A percentile compares a stretch with the other conserved stretches of the same genome.
These are phyloP conservation scores for Arthrocladium fulminans DNA, from an alignment of 2,329 filamentous ascomycete species.

Conservation along the genomic window DNA sequence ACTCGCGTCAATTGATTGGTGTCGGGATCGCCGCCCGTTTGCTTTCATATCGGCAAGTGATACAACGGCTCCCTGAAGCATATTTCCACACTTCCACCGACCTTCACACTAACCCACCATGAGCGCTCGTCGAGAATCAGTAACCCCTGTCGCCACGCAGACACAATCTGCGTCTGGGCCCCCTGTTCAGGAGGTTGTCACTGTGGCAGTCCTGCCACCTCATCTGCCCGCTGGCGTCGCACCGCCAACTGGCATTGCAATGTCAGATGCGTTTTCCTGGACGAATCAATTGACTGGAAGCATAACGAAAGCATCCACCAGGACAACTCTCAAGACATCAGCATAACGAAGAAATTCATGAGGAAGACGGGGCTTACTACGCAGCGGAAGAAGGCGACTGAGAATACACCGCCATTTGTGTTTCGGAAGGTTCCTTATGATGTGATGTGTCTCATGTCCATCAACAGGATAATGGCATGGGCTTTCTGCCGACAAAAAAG, in stretches of 20 bases:
- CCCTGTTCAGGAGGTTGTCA: conserved; percentile 14
- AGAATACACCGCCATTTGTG: conserved; percentile 14
- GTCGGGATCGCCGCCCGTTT: no score
- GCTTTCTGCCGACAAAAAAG: neutral
- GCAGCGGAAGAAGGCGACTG: conserved; percentile 10
- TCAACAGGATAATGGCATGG: neutral
- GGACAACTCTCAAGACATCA: conserved; percentile 1
- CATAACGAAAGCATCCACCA: conserved; percentile 11
- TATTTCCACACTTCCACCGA: no score
- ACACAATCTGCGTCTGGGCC: conserved; percentile 13
- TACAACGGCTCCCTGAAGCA: no score
- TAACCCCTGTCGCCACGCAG: neutral
- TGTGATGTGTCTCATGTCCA: no score
- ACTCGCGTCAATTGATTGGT: no score
- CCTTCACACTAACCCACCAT: no score
- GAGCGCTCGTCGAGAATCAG: conserved; percentile 15
- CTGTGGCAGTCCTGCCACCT: conserved; percentile 18
- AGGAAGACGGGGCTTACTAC: conserved; percentile 16
- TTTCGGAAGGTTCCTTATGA: conserved; percentile 19
- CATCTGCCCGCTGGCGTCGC: conserved; percentile 11
- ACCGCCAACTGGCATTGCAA: conserved; percentile 15
- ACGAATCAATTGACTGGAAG: conserved; percentile 15
- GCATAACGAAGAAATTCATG: conserved; percentile 11
- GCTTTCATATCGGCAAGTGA: no score
- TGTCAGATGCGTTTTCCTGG: conserved; percentile 11